Evolutionary conservation across 345 rosid genomes (phyloP).

Genomic region (Murraya paniculata): DNA sequence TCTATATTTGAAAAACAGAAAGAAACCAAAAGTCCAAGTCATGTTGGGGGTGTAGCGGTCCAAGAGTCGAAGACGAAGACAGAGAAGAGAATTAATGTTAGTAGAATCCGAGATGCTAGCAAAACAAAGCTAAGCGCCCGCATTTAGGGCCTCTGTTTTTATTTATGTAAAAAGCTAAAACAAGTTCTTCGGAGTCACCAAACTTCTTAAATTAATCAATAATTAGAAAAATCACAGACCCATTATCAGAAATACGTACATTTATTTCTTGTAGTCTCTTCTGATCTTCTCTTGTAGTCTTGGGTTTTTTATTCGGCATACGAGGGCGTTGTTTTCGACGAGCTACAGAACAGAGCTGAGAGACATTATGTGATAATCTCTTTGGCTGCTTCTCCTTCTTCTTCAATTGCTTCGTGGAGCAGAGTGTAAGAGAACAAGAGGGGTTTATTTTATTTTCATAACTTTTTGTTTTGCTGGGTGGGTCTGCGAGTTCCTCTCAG

Average conservation of each 20-base stretch:
- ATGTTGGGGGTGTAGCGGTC: not conserved
- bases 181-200: not conserved
- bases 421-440: not conserved
- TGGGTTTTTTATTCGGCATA: too few relatives aligned
- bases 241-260: not conserved
- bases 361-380: not conserved
- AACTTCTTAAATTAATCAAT: not conserved
- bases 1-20: not conserved
- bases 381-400: not conserved
- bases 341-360: not conserved
- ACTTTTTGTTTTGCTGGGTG: not conserved
- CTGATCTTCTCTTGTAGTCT: not conserved
- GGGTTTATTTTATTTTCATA: not conserved
- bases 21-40: conserved; percentile 2
- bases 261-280: not conserved
- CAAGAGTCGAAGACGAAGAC: not conserved
- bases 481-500: conserved; percentile 8
- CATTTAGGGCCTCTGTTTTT: not conserved
- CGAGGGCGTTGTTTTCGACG: conserved; percentile 20
- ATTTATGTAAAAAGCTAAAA: not conserved
- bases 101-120: not conserved
- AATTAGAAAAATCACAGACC: not conserved
- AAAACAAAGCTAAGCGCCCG: not conserved
- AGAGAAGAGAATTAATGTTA: too few relatives aligned
- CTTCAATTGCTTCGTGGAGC: not conserved